Base-by-base conservation (phyloP, 23 red algal genomes). In the Gracilariopsis chorda region DNA sequence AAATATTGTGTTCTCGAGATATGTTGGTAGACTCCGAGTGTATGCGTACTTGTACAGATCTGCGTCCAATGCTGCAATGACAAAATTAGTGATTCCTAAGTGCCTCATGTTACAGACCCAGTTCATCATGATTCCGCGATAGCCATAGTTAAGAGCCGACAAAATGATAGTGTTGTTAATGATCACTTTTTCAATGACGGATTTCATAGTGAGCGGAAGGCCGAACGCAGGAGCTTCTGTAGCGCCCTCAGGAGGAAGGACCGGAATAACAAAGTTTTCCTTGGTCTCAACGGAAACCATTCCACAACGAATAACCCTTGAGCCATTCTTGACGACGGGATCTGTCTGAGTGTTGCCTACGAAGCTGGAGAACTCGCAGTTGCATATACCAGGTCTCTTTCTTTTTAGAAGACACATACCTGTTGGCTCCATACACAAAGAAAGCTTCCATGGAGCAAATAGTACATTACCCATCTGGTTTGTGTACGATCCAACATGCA, bases 31-130 rank as follows among this genome's bases (percentile, higher is more conserved):
- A 30, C 96, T 90, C 28, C 97, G 83, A 3, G 91, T 94, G 57
- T 88, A 99, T 19, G 97, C 97, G 48, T 83, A 99, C 69, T 92
- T 90, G 77, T 99, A 99, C 35, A 99, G 65, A 76, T 96, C 88
- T 7, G 90, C 81, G 57, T 99, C 97, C 16, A 99, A 63, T 21
- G 97, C 97, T 24, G 97, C 97, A 28, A 99, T 89, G 21, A 99
- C 83, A 68, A 96, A 90, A 40, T 99, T 99, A 36, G 74, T 67
- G 2, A 99, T 88, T 7, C 90, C 84, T 7, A 99, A 67, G 48
- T 92, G 93, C 51, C 97, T 60, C 88, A 99, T 81, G 37, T 99
- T 99, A 80, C 97, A 99, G 24, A 96, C 91, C 90, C 90, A 99
- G 57, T 99, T 99, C 93, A 96, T 95, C 70, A 99, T 86, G 51